phyloP scores from a whole-genome alignment of 441 rosid species.

The California macrophylla region DNA sequence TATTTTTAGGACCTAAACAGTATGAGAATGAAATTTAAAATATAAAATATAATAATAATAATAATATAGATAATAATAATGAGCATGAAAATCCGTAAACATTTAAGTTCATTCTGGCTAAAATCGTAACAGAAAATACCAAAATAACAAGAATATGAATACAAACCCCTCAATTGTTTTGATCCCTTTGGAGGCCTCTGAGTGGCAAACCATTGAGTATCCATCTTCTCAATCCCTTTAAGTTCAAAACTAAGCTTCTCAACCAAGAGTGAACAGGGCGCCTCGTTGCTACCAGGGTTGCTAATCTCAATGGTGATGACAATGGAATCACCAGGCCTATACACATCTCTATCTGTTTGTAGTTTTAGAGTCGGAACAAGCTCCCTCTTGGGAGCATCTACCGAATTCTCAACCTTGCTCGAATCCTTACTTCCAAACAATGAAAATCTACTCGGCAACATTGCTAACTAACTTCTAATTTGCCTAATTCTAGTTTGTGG shows the following conservation, averaged over 20 bases:
- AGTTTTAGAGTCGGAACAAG: slow-evolving; percentile 41
- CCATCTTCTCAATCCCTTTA: slow-evolving; percentile 79
- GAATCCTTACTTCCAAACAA: slow-evolving; percentile 43
- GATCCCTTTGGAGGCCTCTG: slow-evolving; percentile 54
- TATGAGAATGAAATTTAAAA: background rate
- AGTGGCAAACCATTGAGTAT: slow-evolving; percentile 69
- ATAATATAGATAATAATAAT: background rate
- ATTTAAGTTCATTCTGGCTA: background rate
- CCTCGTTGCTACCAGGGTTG: slow-evolving; percentile 24
- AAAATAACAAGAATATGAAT: background rate
- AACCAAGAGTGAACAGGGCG: slow-evolving; percentile 38
- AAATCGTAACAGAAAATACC: background rate
- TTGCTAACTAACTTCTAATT: slow-evolving; percentile 18
- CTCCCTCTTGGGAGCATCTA: slow-evolving; percentile 22
- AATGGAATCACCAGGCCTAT: slow-evolving; percentile 77
- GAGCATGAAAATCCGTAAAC: background rate
- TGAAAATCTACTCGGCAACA: slow-evolving; percentile 43
- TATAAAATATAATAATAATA: no score
- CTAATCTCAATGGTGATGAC: slow-evolving; percentile 54
- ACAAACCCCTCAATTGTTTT: slow-evolving; percentile 61
- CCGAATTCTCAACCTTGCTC: slow-evolving; percentile 26
- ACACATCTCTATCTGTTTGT: slow-evolving; percentile 61
- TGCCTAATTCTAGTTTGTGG: background rate
- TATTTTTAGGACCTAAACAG: background rate
- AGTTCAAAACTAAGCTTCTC: slow-evolving; percentile 74